Base-by-base conservation (phyloP, 2,329 filamentous ascomycete genomes). In the Fusarium keratoplasticum region DNA sequence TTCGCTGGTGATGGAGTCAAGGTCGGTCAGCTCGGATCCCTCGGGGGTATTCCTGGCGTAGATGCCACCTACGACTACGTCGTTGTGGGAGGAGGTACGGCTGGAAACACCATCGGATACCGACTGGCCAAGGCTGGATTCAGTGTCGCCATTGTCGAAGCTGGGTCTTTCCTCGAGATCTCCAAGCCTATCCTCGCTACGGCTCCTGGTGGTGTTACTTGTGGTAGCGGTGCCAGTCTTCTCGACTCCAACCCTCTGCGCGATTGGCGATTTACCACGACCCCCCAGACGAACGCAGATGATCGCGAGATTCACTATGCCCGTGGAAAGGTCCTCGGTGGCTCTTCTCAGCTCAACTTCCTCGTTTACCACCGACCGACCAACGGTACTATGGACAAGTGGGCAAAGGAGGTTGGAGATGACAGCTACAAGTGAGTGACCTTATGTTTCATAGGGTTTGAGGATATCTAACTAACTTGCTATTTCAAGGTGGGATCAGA, bases 71-170 rank as follows among this genome's bases (percentile, higher is more conserved):
- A 69, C 36, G 78, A 80, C 67, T 79, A 80, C n/a, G 50, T 80
- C 3, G 70, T 85, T 10, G 77, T 84, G 25, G 83, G 84, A 33
- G 84, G 83, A 35, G 84, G 83, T 22, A 84, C 80, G 0, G 83
- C 81, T 3, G 83, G 84, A 31, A 77, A 81, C 40, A 77, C 79
- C 0, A 58, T 85, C 1, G 83, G 80, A 4, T 74, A 73, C 18
- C 77, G 83, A 3, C 77, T 85, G 0, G 80, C 82, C 11, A 73
- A 81, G n/a, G 73, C 78, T 22, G 77, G 73, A 2, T 72, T 66
- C 60, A 75, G 72, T 5, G 83, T 85, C 16, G 83, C 83, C 25
- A 79, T 85, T 5, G 73, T 85, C 35, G 83, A 85, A 70, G 83
- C 82, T 2, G 83, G 83, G 5, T 68, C 66, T 2, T 82, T 82